A percentile compares a stretch with the other conserved stretches of the same genome.
Evolutionary conservation across 208 protist genomes (phyloP).

Genomic region (Novymonas esmeraldas): DNA sequence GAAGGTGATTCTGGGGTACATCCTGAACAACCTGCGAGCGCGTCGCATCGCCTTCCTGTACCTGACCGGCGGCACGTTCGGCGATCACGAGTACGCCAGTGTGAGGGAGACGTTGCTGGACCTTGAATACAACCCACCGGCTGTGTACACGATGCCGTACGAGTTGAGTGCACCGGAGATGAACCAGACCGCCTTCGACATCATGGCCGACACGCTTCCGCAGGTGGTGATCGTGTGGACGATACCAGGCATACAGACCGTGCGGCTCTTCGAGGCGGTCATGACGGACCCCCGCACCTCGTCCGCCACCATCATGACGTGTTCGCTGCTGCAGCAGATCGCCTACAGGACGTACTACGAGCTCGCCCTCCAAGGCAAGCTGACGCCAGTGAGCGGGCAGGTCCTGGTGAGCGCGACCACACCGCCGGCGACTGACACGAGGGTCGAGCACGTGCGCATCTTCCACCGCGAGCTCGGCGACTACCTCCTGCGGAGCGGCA

Average conservation of each 20-base stretch:
- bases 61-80: conserved; percentile 32
- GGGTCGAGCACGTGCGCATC: conserved; percentile 25
- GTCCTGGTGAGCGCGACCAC: conserved; percentile 43
- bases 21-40: conserved; percentile 23
- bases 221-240: conserved; percentile 52
- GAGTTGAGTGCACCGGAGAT: conserved; percentile 1
- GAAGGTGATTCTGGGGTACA: conserved; percentile 37
- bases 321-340: conserved; percentile 20
- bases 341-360: conserved; percentile 18
- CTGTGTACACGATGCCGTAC: conserved; percentile 27
- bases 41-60: conserved; percentile 56
- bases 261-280: conserved; percentile 25
- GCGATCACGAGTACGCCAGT: conserved; percentile 32
- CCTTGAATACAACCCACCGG: conserved; percentile 2
- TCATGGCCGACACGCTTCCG: conserved; percentile 36
- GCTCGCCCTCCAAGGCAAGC: conserved; percentile 4
- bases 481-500: conserved; percentile 30
- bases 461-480: conserved; percentile 44
- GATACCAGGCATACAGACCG: conserved; percentile 16
- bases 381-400: conserved; percentile 27
- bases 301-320: conserved; percentile 26
- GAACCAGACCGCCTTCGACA: conserved; percentile 31
- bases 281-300: conserved; percentile 33
- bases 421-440: conserved; percentile 28
- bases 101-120: conserved; percentile 5